phyloP scores from a whole-genome alignment of 306 rosid genomes.

The Rosa lucieae region DNA sequence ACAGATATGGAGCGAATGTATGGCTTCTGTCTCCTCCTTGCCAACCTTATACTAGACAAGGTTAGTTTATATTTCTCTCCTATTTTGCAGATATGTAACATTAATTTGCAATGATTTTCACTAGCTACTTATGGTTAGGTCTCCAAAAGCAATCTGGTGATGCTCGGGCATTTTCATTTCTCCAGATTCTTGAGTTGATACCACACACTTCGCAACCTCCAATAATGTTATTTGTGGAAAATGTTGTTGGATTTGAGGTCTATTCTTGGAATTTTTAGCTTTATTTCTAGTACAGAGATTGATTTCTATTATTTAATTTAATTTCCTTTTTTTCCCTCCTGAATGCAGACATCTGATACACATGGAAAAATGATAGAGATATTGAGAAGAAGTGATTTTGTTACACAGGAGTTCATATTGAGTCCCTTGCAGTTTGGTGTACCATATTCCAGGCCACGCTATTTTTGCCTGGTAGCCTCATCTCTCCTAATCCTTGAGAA shows the following conservation, averaged over 20 bases:
- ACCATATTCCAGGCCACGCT: conserved; percentile 97
- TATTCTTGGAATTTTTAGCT: conserved; percentile 28
- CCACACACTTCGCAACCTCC: conserved; percentile 64
- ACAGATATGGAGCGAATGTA: conserved; percentile 60
- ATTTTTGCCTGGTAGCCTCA: conserved; percentile 85
- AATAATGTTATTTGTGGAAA: conserved; percentile 77
- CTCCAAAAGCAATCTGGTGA: conserved; percentile 87
- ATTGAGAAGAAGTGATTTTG: background rate
- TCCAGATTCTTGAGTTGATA: conserved; percentile 86
- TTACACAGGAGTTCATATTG: conserved; percentile 78
- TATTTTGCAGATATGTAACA: conserved; percentile 12
- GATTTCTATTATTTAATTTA: conserved; percentile 10
- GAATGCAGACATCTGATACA: conserved; percentile 80
- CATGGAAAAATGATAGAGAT: conserved; percentile 69
- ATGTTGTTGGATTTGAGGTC: conserved; percentile 98
- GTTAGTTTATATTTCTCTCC: conserved; percentile 28
- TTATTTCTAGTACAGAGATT: background rate
- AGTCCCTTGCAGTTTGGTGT: conserved; percentile 92
- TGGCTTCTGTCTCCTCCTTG: conserved; percentile 99
- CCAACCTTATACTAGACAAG: conserved; percentile 98
- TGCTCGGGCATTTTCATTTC: conserved; percentile 93
- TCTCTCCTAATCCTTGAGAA: conserved; percentile 16
- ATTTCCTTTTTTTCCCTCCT: conserved; percentile 9
- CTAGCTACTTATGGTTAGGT: conserved; percentile 53
- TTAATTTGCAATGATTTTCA: conserved; percentile 27